Conservation (phyloP, 2,329 filamentous ascomycete genomes). For the Sarocladium oryzae region DNA sequence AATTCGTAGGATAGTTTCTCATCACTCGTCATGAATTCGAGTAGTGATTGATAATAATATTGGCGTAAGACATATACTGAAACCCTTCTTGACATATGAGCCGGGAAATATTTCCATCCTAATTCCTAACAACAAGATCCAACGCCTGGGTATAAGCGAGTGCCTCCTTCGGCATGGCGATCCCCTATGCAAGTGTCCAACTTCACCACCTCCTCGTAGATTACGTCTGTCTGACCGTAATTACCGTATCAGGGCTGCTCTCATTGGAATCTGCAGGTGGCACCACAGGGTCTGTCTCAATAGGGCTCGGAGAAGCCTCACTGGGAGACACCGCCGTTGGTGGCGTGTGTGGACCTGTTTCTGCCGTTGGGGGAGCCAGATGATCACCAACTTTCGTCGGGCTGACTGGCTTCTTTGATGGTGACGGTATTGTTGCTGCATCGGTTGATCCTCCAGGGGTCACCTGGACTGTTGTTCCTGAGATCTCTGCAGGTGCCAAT, state of each 20-base stretch:
- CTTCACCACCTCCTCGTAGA: neutral
- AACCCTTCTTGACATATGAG: too few relatives aligned
- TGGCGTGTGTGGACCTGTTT: neutral
- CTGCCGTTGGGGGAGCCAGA: neutral
- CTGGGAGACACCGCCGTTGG: neutral
- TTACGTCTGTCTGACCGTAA: constrained; percentile 11
- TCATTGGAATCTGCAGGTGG: constrained; percentile 6
- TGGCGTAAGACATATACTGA: too few relatives aligned
- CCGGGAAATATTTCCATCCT: too few relatives aligned
- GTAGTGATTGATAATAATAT: too few relatives aligned
- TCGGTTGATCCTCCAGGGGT: constrained; percentile 6
- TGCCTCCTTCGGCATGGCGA: neutral
- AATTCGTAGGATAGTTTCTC: too few relatives aligned
- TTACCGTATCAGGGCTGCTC: constrained; percentile 14
- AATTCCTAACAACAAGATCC: neutral
- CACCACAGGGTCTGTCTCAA: neutral
- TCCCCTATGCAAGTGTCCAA: neutral
- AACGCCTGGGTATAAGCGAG: neutral
- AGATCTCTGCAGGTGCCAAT: constrained; percentile 18
- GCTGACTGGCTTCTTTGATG: constrained; percentile 2
- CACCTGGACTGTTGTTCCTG: constrained; percentile 19
- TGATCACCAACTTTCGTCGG: constrained; percentile 5
- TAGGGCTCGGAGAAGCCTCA: constrained; percentile 3
- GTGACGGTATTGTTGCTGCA: neutral
- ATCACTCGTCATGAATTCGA: too few relatives aligned